Evolutionary conservation across 257 asterid species (phyloP), one percentile per base, ranked within the genome.

Genomic region (Nicotiana attenuata): DNA sequence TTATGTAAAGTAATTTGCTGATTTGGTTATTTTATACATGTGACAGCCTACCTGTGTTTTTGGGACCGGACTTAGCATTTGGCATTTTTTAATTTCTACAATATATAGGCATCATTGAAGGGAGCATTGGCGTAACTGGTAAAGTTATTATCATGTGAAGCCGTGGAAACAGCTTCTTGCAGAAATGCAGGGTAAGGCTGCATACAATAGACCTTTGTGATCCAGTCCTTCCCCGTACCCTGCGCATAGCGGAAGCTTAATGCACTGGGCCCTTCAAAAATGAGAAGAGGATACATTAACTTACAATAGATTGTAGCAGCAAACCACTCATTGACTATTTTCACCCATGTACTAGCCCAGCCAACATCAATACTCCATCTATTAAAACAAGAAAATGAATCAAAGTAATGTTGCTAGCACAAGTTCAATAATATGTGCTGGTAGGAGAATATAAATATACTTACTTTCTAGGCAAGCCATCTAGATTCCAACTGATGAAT

Each of bases 361-460:
- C 99, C 99, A 56, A 96, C 95, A 77, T 96, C 99, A 33, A 96
- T 94, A 89, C 97, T 89, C 98, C 97, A 96, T 84, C 98, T 94
- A 88, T 67, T 78, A 20, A 35, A 11, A 60, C 71, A n/a, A 38
- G 35, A 38, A 52, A 24, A 45, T 78, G 24, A 61, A 22, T 22
- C 53, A 33, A 77, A 57, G 24, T 6, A 28, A 29, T 16, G 7
- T 17, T 20, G 29, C 5, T 56, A 31, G 22, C 8, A 77, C 64
- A 56, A 55, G 29, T 19, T 55, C n/a, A 10, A 47, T 69, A 5
- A 11, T 3, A 28, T 66, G 3, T 31, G 7, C 5, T 59, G 20
- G 7, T 28, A 26, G n/a, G 76, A 68, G 71, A 68, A 77, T 29
- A 47, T 7, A 26, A 73, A 64, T 52, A 16, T 81, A 80, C 94